Evolutionary conservation across 2,329 filamentous ascomycete genomes (phyloP), one percentile per base, ranked within the genome.

Genomic region (Fusarium mexicanum): DNA sequence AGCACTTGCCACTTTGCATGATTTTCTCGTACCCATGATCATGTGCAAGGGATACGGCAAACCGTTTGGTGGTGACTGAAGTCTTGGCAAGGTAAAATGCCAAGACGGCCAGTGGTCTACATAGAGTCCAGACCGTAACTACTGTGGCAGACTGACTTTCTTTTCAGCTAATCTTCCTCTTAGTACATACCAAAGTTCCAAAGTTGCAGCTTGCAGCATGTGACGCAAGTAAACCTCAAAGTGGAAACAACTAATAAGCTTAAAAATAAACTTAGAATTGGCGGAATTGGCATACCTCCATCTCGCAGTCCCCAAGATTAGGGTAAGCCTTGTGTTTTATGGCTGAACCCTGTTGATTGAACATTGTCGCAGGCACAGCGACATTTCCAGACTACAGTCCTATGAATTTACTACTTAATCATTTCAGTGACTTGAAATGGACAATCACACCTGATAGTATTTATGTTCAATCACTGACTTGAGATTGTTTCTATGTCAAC

Each of bases 371-470:
- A 24, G 11, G 22, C 8, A 33, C 2, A 18, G 11, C 29, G 16
- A 3, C n/a, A n/a, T 50, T n/a, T 16, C 14, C 12, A 5, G 8
- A 18, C 22, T 31, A 8, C 8, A n/a, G 16, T 33, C 29, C 22
- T 18, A 0, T 13, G 5, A 13, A 6, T 9, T n/a, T 50, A n/a
- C 14, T 50, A 18, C 14, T n/a, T 50, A 12, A 4, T 10, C 7
- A n/a, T 50, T 7, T 13, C 8, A n/a, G 8, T 1, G 7, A 31
- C 2, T 6, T 18, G 1, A 9, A 3, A 22, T 13, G 10, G 29
- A 13, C 3, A 17, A n/a, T 31, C 4, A n/a, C 0, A 17, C 11
- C 5, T 50, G 4, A 22, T 31, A 50, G 12, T 9, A 17, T 31
- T 1, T 13, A 17, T n/a, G 3, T n/a, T 16, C 5, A 8, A 17